A percentile compares a stretch with the other conserved stretches of the same genome.
Evolutionary conservation across 2,329 filamentous ascomycete species (phyloP).

Genomic region (Ploettnerulaceae sp.): DNA sequence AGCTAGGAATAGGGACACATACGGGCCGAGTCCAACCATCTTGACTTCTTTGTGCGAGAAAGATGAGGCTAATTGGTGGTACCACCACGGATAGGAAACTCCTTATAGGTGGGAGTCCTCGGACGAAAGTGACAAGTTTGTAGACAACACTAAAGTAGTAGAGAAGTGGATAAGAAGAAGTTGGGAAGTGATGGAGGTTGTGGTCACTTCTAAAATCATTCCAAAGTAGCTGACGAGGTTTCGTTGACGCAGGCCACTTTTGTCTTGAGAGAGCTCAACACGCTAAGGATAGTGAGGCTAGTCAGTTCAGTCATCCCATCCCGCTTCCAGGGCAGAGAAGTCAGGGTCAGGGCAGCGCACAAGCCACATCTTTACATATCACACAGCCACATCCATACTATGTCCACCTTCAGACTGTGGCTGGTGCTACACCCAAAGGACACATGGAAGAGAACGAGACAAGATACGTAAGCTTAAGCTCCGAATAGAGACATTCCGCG

Average conservation of each 20-base stretch:
- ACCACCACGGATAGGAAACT: not conserved
- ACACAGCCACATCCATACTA: slow-evolving; percentile 3
- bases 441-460: slow-evolving; percentile 17
- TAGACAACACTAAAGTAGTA: no score
- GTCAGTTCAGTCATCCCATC: no score
- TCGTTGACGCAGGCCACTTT: no score
- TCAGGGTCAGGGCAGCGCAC: not conserved
- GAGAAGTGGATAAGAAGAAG: not conserved
- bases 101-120: not conserved
- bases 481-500: slow-evolving; percentile 7
- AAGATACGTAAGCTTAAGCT: slow-evolving; percentile 27
- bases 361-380: not conserved
- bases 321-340: no score
- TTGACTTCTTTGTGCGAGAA: not conserved
- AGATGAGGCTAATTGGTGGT: not conserved
- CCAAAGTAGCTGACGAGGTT: no score
- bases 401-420: slow-evolving; percentile 14
- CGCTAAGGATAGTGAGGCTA: no score
- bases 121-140: not conserved
- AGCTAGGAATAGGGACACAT: no score
- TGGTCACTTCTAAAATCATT: no score
- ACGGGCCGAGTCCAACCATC: slow-evolving; percentile 5
- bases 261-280: no score
- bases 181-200: not conserved
- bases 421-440: slow-evolving; percentile 16